Percentiles rank a stretch among this genome's conserved stretches.
These are phyloP conservation scores for Ganoderma sp. DNA, from an alignment of 1,284 basidiomycete genomes.

Conservation along the genomic window DNA sequence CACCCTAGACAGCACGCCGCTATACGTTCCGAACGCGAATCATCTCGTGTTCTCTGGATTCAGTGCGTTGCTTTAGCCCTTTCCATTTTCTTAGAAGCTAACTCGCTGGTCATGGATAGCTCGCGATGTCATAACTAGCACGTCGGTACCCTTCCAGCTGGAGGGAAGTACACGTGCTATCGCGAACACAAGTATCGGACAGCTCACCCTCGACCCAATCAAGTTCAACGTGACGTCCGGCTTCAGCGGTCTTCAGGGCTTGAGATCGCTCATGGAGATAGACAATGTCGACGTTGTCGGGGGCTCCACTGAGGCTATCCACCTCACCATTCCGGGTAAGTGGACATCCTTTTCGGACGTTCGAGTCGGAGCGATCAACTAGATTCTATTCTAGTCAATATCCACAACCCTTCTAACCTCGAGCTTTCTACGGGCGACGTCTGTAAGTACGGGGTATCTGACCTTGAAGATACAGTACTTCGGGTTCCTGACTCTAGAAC, in stretches of 20 bases:
- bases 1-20: constrained; percentile 59
- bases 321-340: constrained; percentile 59
- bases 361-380: background rate
- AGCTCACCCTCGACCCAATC: constrained; percentile 75
- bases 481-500: no score
- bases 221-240: constrained; percentile 76
- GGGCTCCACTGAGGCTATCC: constrained; percentile 65
- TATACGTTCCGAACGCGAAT: constrained; percentile 58
- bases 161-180: constrained; percentile 69
- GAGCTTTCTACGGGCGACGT: constrained; percentile 66
- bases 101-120: constrained; percentile 42
- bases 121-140: constrained; percentile 55
- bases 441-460: constrained; percentile 49
- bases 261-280: constrained; percentile 65
- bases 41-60: constrained; percentile 62
- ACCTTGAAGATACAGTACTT: background rate
- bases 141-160: constrained; percentile 59
- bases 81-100: background rate
- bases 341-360: constrained; percentile 34
- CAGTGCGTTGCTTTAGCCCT: constrained; percentile 47
- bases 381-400: constrained; percentile 44
- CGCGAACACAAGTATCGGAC: constrained; percentile 71
- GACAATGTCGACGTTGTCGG: constrained; percentile 72
- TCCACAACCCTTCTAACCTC: constrained; percentile 76
- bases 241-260: constrained; percentile 67